These are phyloP conservation scores for Athelia sp. DNA, from an alignment of 1,284 basidiomycete genomes.

Conservation along the genomic window DNA sequence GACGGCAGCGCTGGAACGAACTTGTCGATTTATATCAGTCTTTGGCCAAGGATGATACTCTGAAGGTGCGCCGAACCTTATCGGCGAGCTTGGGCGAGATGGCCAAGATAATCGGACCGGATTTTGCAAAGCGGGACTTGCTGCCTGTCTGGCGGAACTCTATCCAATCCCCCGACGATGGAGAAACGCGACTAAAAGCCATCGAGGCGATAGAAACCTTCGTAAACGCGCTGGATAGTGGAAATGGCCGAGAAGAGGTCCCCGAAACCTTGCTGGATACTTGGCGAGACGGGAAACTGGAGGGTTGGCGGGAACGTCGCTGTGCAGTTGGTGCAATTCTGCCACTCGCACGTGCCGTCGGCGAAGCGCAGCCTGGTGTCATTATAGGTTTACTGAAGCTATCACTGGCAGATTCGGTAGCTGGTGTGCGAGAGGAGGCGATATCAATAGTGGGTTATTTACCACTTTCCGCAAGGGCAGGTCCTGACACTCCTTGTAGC, in stretches of 20 bases:
- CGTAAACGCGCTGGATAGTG: conserved; percentile 46
- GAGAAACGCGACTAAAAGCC: conserved; percentile 68
- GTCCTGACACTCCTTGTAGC: conserved; percentile 24
- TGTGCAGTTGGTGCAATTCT: conserved; percentile 55
- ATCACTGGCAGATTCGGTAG: conserved; percentile 76
- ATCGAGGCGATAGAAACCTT: conserved; percentile 62
- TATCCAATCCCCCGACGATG: conserved; percentile 51
- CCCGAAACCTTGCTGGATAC: conserved; percentile 48
- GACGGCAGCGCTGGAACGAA: conserved; percentile 71
- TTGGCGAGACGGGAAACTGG: conserved; percentile 62
- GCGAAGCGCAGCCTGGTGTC: conserved; percentile 24
- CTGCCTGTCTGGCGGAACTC: conserved; percentile 69
- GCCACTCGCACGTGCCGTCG: conserved; percentile 36
- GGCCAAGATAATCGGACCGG: conserved; percentile 78
- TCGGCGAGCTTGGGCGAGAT: conserved; percentile 89
- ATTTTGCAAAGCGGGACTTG: conserved; percentile 68
- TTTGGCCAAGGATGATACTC: conserved; percentile 53
- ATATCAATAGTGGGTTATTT: conserved; percentile 56
- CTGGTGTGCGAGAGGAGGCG: conserved; percentile 80
- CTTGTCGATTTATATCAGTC: conserved; percentile 68
- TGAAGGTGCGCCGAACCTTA: conserved; percentile 71
- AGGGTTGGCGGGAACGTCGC: conserved; percentile 85
- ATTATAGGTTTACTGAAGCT: conserved; percentile 47
- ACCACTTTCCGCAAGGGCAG: neutral
- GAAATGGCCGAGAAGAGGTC: conserved; percentile 43